Base-by-base conservation (phyloP, 1,284 basidiomycete genomes). In the Rhodotorula sp. region DNA sequence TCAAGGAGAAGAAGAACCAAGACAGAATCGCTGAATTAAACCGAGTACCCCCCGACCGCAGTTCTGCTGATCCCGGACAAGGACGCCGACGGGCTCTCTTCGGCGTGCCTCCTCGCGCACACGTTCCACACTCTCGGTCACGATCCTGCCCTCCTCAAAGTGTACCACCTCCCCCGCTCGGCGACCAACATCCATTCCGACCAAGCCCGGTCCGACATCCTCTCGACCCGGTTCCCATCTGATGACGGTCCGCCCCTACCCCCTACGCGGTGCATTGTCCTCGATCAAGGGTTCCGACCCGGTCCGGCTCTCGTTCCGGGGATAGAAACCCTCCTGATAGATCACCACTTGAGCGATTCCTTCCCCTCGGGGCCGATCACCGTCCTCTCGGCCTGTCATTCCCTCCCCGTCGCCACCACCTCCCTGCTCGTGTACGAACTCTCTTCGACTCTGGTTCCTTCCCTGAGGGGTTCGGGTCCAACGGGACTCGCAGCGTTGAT, bases 261-360 rank as follows among this genome's bases (percentile, higher is more conserved):
- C 37, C 37, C 37, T 14, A 65, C 69, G 1, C 71, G 75, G 7
- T 66, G 68, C 20, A 72, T 77, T 58, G 65, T 77, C 6, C 60
- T 77, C 49, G 76, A 77, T 60, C 76, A 77, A 71, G 76, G 75
- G 0, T 70, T 65, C 22, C 57, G 76, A 29, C 73, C 76, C 0
- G 76, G 75, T 3, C 68, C 70, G 12, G 54, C 76, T 15, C 62
- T 76, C 22, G 53, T 77, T n/a, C 69, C 69, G 4, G 62, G 69
- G 20, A 29, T 53, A 53, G 37, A 64, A 26, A 73, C 72, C 20
- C 73, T 77, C 53, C 66, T 77, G 29, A 60, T 77, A 58, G 76
- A 77, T 60, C 76, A 77, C 67, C 76, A 77, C 59, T 69, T 73
- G 53, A 75, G 71, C 22, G 49, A 46, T n/a, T 33, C 63, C 5